A percentile compares a stretch with the other conserved stretches of the same genome.
phyloP scores from a whole-genome alignment of 192 early-diverging fungal species.

The Backusella liffmaniae region DNA sequence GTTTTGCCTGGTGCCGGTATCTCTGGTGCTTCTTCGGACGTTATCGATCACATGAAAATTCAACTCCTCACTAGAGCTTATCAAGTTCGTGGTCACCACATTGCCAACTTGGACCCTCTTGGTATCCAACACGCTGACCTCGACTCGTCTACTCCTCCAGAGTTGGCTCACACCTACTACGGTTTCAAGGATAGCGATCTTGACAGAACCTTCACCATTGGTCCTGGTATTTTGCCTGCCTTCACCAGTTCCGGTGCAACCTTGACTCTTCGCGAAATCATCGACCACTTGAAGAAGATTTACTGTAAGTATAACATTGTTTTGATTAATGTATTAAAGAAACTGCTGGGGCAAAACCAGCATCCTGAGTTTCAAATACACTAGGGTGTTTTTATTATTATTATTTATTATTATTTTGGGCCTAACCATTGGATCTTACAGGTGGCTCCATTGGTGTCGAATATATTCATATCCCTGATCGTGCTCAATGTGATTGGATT shows the following conservation, averaged over 20 bases:
- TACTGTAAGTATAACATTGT: slow-evolving; percentile 68
- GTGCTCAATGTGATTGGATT: slow-evolving; percentile 97
- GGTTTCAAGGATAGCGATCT: slow-evolving; percentile 93
- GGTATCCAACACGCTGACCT: slow-evolving; percentile 71
- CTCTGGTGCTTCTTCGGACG: slow-evolving; percentile 46
- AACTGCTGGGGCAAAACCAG: not conserved
- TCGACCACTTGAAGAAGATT: slow-evolving; percentile 74
- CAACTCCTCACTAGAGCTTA: slow-evolving; percentile 95
- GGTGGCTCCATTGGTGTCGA: slow-evolving; percentile 93
- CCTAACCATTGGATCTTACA: slow-evolving; percentile 10
- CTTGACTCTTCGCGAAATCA: slow-evolving; percentile 90
- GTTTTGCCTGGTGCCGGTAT: slow-evolving; percentile 53
- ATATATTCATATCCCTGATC: slow-evolving; percentile 98
- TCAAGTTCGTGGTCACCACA: slow-evolving; percentile 94
- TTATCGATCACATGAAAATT: slow-evolving; percentile 98
- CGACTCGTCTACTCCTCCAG: slow-evolving; percentile 59
- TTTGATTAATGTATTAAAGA: not conserved
- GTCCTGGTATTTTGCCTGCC: slow-evolving; percentile 92
- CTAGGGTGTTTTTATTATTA: not conserved
- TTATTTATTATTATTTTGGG: not conserved
- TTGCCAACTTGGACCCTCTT: slow-evolving; percentile 95
- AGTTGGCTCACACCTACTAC: slow-evolving; percentile 86
- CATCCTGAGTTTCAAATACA: not conserved
- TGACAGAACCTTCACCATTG: slow-evolving; percentile 88
- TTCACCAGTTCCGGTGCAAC: slow-evolving; percentile 71